Percentiles rank a stretch among this genome's conserved stretches.
phyloP scores from a whole-genome alignment of 2,329 filamentous ascomycete species.

The Fonsecaea nubica region DNA sequence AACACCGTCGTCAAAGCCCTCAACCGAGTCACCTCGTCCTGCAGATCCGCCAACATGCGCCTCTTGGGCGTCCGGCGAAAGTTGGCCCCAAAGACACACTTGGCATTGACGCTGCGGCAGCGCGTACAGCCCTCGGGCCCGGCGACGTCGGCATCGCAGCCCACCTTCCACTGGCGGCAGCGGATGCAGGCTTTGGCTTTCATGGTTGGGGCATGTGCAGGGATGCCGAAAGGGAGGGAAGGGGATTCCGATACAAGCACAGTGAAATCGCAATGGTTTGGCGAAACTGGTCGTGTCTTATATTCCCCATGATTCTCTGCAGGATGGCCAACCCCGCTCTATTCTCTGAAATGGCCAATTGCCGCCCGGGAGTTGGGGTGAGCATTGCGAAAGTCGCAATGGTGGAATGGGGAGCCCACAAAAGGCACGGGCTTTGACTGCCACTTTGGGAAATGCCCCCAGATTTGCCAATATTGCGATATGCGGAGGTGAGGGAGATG shows the following conservation, averaged over 20 bases:
- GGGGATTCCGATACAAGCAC: background rate
- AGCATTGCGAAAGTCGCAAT: background rate
- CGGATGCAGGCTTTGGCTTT: constrained; percentile 25
- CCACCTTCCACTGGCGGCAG: constrained; percentile 30
- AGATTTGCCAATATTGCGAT: background rate
- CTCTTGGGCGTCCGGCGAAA: constrained; percentile 26
- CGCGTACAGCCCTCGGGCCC: constrained; percentile 24
- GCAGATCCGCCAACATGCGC: constrained; percentile 23
- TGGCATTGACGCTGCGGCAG: constrained; percentile 14
- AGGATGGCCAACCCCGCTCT: background rate
- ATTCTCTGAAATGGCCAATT: background rate
- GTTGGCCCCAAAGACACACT: constrained; percentile 20
- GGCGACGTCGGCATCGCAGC: constrained; percentile 21
- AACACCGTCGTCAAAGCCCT: constrained; percentile 6
- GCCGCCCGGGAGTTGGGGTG: background rate
- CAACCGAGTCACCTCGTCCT: constrained; percentile 21
- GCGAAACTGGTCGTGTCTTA: background rate
- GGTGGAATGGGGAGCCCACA: no score
- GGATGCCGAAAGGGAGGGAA: background rate
- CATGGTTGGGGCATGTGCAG: constrained; percentile 8
- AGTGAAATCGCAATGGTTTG: background rate
- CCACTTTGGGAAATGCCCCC: background rate
- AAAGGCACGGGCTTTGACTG: background rate
- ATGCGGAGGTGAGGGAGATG: background rate
- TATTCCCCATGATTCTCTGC: background rate